Evolutionary conservation across 768 basidiomycete species (phyloP).

Genomic region (Panaeolus papilionaceus): DNA sequence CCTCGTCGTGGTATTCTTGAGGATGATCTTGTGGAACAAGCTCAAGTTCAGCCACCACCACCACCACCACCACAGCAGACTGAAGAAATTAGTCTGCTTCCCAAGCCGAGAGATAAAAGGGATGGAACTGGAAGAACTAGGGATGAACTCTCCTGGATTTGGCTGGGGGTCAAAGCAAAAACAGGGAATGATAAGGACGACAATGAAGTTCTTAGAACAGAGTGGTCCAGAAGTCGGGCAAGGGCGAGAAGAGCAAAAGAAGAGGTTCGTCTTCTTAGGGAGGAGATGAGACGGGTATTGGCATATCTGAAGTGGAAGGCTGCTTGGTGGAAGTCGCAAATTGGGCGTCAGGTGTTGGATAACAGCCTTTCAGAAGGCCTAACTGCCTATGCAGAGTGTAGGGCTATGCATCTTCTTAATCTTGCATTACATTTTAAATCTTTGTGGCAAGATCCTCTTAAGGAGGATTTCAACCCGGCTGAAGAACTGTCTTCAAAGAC

Average conservation of each 20-base stretch:
- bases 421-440: neutral
- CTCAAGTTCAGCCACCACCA: neutral
- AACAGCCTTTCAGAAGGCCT: neutral
- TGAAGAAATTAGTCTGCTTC: slow-evolving; percentile 6
- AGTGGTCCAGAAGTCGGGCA: slow-evolving; percentile 24
- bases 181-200: slow-evolving; percentile 11
- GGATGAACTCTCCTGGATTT: slow-evolving; percentile 27
- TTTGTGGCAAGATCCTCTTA: neutral
- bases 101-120: slow-evolving; percentile 4
- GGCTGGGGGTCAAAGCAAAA: neutral
- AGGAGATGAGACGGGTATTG: slow-evolving; percentile 30
- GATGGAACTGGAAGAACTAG: slow-evolving; percentile 23
- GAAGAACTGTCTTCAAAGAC: neutral
- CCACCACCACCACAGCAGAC: neutral
- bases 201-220: slow-evolving; percentile 18
- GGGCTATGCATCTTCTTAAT: neutral
- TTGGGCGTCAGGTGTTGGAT: neutral
- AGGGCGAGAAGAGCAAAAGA: slow-evolving; percentile 25
- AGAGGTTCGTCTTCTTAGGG: slow-evolving; percentile 29
- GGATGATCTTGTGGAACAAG: slow-evolving; percentile 16
- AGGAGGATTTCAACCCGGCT: neutral
- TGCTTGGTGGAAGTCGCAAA: slow-evolving; percentile 21
- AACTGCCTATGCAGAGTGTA: neutral
- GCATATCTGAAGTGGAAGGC: slow-evolving; percentile 26
- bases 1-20: slow-evolving; percentile 17